Percentiles rank a stretch among this genome's conserved stretches.
Evolutionary conservation across 495 filamentous ascomycete species (phyloP).

Genomic region (Hypoxylon lienhwacheense): DNA sequence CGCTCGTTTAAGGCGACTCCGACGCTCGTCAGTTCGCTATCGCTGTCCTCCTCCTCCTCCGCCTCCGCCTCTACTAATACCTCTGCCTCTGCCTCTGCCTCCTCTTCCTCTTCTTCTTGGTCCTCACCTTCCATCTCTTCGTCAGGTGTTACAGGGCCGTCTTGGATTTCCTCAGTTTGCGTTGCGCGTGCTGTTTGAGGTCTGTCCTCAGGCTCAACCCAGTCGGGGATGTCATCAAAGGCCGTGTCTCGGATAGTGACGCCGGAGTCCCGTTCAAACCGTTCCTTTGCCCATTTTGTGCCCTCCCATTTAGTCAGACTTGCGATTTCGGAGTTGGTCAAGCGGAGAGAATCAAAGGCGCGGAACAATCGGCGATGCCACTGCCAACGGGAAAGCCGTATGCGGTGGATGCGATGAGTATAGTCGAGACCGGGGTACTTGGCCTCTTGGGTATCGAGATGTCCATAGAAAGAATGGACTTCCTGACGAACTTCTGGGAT

Average conservation of each 20-base stretch:
- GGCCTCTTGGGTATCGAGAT: constrained; percentile 80
- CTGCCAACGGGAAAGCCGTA: constrained; percentile 76
- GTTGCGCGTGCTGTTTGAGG: constrained; percentile 43
- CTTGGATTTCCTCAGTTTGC: constrained; percentile 36
- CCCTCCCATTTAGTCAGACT: constrained; percentile 88
- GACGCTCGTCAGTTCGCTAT: constrained; percentile 70
- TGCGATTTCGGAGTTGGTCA: constrained; percentile 77
- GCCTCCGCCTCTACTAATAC: constrained; percentile 33
- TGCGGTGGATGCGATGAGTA: constrained; percentile 74
- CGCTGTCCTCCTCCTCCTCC: constrained; percentile 64
- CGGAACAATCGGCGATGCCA: constrained; percentile 82
- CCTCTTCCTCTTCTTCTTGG: no score
- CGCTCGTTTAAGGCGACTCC: constrained; percentile 72
- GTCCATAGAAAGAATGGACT: constrained; percentile 81
- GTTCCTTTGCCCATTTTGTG: constrained; percentile 85
- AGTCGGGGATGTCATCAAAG: constrained; percentile 62
- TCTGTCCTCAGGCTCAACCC: constrained; percentile 52
- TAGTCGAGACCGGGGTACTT: constrained; percentile 93
- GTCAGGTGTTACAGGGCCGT: constrained; percentile 43
- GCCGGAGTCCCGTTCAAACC: constrained; percentile 78
- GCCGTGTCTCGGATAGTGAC: constrained; percentile 77
- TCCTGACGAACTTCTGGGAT: constrained; percentile 90
- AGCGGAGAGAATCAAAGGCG: constrained; percentile 73
- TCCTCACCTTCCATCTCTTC: constrained; percentile 63
- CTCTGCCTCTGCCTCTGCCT: constrained; percentile 32